Evolutionary conservation across 805 yeast genomes (phyloP).

Genomic region (Ascoidea asiatica): DNA sequence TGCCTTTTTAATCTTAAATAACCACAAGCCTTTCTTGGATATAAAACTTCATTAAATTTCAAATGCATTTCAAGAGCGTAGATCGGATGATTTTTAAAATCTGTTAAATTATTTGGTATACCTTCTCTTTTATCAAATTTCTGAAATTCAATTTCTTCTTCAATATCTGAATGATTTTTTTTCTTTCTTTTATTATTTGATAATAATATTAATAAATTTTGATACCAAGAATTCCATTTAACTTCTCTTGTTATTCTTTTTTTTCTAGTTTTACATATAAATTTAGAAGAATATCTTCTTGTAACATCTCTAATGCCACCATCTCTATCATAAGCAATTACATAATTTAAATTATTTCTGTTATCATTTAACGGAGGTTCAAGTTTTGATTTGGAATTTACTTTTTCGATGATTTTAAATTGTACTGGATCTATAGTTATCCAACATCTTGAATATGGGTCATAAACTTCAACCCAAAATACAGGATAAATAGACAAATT

Average conservation of each 20-base stretch:
- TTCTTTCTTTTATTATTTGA: constrained; percentile 9
- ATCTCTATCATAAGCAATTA: constrained; percentile 55
- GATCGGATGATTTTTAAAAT: constrained; percentile 76
- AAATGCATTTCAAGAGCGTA: constrained; percentile 72
- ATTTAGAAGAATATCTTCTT: constrained; percentile 59
- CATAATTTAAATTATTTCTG: constrained; percentile 55
- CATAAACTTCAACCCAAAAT: constrained; percentile 95
- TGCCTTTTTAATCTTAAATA: constrained; percentile 37
- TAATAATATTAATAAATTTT: constrained; percentile 24
- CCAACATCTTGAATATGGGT: constrained; percentile 57
- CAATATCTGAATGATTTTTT: constrained; percentile 20
- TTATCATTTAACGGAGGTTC: constrained; percentile 61
- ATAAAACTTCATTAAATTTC: constrained; percentile 55
- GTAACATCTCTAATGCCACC: constrained; percentile 74
- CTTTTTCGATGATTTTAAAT: constrained; percentile 46
- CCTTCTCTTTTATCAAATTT: constrained; percentile 64
- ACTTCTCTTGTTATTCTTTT: constrained; percentile 53
- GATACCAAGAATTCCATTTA: constrained; percentile 50
- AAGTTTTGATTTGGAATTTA: constrained; percentile 38
- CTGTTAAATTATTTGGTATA: constrained; percentile 73
- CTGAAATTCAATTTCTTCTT: constrained; percentile 49
- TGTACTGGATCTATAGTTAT: constrained; percentile 76
- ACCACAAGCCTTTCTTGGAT: constrained; percentile 64
- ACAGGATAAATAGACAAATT: constrained; percentile 37
- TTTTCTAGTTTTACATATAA: constrained; percentile 62